Base-by-base conservation (phyloP, 768 basidiomycete genomes). In the Hygrocybe punicea region DNA sequence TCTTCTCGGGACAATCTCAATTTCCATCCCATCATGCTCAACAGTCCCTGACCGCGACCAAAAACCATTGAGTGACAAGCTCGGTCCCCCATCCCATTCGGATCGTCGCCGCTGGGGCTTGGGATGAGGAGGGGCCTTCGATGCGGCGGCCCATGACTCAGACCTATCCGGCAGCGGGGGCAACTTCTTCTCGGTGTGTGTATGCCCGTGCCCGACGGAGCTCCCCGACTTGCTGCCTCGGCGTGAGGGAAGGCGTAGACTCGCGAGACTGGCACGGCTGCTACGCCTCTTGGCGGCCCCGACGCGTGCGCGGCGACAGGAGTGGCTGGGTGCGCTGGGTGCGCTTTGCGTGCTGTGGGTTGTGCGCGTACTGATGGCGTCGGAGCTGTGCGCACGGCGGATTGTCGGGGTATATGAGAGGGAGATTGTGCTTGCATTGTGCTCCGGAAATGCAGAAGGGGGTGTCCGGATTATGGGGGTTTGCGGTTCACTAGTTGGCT, bases 281-380 rank as follows among this genome's bases (percentile, higher is more conserved):
- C 85, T 87, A 39, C 88, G 80, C 57, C 73, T 80, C 56, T 82
- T 81, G 1, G 90, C 89, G 4, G 89, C 84, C 4, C 79, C 78
- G 2, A 91, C 55, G 58, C 68, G 54, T 69, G 51, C 51, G 7
- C 51, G 51, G 10, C 35, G 51, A 19, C 34, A 52, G 7, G 35
- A 36, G 36, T 66, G 24, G 33, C 74, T 65, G 17, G 55, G 60
- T 14, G 54, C 67, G 33, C 74, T 65, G 17, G 55, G 60, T 14
- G 54, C 67, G 65, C 76, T 80, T 29, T 68, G 67, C 19, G 67
- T 56, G 29, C 29, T 29, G 8, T 29, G 8, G 8, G 54, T 67
- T 65, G 76, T 80, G 35, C 68, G 67, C 19, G 67, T 56, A 51
- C 76, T 77, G 25, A 65, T 72, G 13, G 55, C 59, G 56, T 77